phyloP scores from a whole-genome alignment of 768 basidiomycete genomes.

The Phaffia tasmanica region DNA sequence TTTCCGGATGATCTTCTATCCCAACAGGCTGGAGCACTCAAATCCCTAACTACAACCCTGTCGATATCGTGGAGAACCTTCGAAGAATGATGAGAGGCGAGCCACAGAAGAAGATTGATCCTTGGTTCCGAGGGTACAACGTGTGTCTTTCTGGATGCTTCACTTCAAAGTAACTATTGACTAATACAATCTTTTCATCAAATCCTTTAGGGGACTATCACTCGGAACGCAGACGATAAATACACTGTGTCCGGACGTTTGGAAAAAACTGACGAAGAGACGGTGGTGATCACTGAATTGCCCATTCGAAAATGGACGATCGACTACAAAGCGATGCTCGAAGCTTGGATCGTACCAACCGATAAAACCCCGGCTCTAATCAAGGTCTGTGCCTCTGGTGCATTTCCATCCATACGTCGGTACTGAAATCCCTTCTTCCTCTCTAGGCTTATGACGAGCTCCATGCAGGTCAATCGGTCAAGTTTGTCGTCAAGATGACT shows the following conservation, averaged over 20 bases:
- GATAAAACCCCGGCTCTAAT: slow-evolving; percentile 67
- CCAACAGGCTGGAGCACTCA: slow-evolving; percentile 80
- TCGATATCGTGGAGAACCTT: slow-evolving; percentile 77
- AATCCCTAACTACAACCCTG: slow-evolving; percentile 84
- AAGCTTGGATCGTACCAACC: slow-evolving; percentile 63
- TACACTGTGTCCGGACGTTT: slow-evolving; percentile 67
- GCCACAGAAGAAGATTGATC: slow-evolving; percentile 65
- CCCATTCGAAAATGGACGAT: slow-evolving; percentile 94
- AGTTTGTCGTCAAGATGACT: slow-evolving; percentile 72
- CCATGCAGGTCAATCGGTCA: slow-evolving; percentile 81
- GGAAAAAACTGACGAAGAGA: slow-evolving; percentile 69
- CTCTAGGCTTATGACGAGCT: slow-evolving; percentile 84
- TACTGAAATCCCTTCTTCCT: no score
- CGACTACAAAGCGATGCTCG: slow-evolving; percentile 80
- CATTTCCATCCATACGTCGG: no score
- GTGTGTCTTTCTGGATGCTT: slow-evolving; percentile 29
- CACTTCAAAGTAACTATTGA: not conserved
- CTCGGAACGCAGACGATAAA: slow-evolving; percentile 42
- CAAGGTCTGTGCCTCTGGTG: slow-evolving; percentile 47
- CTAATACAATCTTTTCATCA: not conserved
- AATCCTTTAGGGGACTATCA: slow-evolving; percentile 15
- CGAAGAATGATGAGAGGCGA: slow-evolving; percentile 75
- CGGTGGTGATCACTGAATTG: slow-evolving; percentile 86
- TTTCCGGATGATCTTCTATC: slow-evolving; percentile 2
- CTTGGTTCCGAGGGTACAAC: slow-evolving; percentile 92